Conservation (phyloP, 176 grass and related monocot genomes). For the Cymbopogon citratus region DNA sequence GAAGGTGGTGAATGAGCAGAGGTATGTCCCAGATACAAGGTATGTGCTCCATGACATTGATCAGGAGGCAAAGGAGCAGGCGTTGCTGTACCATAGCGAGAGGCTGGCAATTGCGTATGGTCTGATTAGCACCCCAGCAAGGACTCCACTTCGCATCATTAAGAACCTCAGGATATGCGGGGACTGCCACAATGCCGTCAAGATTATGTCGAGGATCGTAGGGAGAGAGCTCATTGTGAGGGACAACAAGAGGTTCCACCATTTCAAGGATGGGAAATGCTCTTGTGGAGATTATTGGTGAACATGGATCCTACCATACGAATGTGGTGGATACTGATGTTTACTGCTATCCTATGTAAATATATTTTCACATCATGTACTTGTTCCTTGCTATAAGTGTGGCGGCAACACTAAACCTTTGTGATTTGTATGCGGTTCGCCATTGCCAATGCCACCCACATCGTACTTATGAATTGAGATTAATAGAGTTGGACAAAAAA, state of each 20-base stretch:
- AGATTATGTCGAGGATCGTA: background rate
- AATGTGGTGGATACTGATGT: background rate
- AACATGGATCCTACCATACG: background rate
- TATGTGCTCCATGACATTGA: slow-evolving; percentile 6
- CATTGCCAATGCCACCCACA: background rate
- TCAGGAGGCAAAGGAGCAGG: slow-evolving; percentile 1
- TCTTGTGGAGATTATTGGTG: slow-evolving; percentile 4
- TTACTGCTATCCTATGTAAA: background rate
- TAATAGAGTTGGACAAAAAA: background rate
- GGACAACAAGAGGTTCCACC: slow-evolving; percentile 1
- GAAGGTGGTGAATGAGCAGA: slow-evolving; percentile 4
- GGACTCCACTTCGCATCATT: background rate
- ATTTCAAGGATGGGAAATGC: slow-evolving; percentile 7
- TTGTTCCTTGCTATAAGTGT: background rate
- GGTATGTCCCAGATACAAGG: background rate
- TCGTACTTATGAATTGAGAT: background rate
- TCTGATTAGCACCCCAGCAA: slow-evolving; percentile 13
- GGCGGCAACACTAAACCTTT: background rate
- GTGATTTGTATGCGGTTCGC: background rate
- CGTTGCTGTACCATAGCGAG: slow-evolving; percentile 1
- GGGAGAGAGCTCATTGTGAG: slow-evolving; percentile 12
- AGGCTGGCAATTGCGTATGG: background rate
- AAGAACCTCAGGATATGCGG: slow-evolving; percentile 5
- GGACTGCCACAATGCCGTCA: background rate
- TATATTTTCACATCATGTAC: background rate